A percentile compares a stretch with the other conserved stretches of the same genome.
phyloP scores from a whole-genome alignment of 495 filamentous ascomycete species.

The Emericellopsis terricola region DNA sequence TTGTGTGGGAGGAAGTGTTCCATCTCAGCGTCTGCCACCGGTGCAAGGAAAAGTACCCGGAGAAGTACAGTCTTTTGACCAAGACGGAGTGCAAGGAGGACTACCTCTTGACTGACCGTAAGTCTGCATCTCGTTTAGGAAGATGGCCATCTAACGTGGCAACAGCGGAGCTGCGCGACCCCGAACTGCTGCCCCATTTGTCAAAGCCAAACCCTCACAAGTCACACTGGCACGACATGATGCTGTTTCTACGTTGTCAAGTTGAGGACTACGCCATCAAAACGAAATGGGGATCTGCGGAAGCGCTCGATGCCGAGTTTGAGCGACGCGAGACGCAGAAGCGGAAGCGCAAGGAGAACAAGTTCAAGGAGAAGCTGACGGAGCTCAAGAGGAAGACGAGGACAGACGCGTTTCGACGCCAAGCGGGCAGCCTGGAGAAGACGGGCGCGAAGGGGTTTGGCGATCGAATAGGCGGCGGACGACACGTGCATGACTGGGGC shows the following conservation, averaged over 20 bases:
- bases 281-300: constrained; percentile 66
- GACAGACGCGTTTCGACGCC: constrained; percentile 72
- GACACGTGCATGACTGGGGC: constrained; percentile 92
- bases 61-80: constrained; percentile 83
- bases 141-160: constrained; percentile 1
- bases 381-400: constrained; percentile 88
- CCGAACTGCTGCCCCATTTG: constrained; percentile 70
- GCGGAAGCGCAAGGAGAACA: constrained; percentile 75
- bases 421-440: constrained; percentile 20
- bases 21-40: constrained; percentile 46
- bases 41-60: constrained; percentile 78
- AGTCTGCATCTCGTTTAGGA: constrained; percentile 12
- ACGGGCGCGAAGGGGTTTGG: constrained; percentile 53
- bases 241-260: constrained; percentile 85
- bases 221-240: constrained; percentile 94
- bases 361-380: constrained; percentile 73
- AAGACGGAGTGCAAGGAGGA: constrained; percentile 95
- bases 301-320: constrained; percentile 80
- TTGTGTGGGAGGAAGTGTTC: constrained; percentile 78
- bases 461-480: constrained; percentile 46
- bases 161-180: constrained; percentile 66
- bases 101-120: constrained; percentile 85
- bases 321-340: constrained; percentile 61
- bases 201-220: constrained; percentile 90
- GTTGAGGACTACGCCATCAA: constrained; percentile 83